phyloP scores from a whole-genome alignment of 176 grass and related monocot species.

The maize (Zea mays) region Zm-B73-REFERENCE-NAM-5.0 NC_050098.1:213339501-213340000 shows the following conservation, averaged over 20 bases:
- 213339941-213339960: background rate
- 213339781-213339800: background rate
- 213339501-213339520: too few relatives aligned
- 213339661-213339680: background rate
- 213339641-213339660: background rate
- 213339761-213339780: background rate
- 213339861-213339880: background rate
- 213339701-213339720: background rate
- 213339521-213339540: background rate
- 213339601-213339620: background rate
- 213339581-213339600: background rate
- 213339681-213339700: background rate
- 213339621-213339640: background rate
- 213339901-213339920: background rate
- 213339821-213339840: background rate
- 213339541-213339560: background rate
- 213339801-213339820: conserved; percentile 31
- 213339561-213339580: background rate
- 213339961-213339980: background rate
- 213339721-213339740: background rate
- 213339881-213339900: conserved; percentile 8
- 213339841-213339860: background rate
- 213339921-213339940: background rate
- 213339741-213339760: background rate
- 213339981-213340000: background rate